Evolutionary conservation across 192 early-diverging fungal genomes (phyloP).

Genomic region (Coemansia sp.): DNA sequence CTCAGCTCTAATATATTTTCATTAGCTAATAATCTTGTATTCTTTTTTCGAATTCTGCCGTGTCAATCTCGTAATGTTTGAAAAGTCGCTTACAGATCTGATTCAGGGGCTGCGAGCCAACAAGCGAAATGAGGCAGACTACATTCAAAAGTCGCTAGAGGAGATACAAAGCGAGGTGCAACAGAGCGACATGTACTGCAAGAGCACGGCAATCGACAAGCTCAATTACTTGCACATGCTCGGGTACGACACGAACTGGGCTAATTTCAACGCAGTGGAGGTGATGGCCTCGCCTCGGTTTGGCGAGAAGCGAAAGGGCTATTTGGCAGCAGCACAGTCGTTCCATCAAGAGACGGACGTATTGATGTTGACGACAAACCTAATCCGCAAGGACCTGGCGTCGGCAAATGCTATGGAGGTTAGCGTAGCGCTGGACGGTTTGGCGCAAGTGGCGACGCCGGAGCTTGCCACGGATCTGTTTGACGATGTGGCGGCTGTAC

Average conservation of each 20-base stretch:
- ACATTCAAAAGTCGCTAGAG: conserved; percentile 82
- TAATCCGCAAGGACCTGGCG: conserved; percentile 96
- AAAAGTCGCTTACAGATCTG: conserved; percentile 85
- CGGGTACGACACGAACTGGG: conserved; percentile 98
- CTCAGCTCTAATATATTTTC: not conserved
- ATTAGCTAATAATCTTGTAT: not conserved
- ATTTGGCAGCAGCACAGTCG: conserved; percentile 86
- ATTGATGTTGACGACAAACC: conserved; percentile 94
- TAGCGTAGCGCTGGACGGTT: conserved; percentile 86
- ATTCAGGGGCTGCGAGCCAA: conserved; percentile 94
- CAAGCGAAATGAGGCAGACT: conserved; percentile 85
- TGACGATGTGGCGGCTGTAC: conserved; percentile 83
- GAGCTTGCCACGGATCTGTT: conserved; percentile 88
- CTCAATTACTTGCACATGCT: conserved; percentile 92
- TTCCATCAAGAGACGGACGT: conserved; percentile 95
- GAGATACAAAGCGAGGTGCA: conserved; percentile 91
- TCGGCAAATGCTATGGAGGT: conserved; percentile 84
- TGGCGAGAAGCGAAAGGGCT: conserved; percentile 86
- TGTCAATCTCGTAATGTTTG: conserved; percentile 60
- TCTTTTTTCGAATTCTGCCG: not conserved
- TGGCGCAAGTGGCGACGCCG: conserved; percentile 90
- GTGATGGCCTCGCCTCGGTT: conserved; percentile 93
- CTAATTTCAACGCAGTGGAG: conserved; percentile 94
- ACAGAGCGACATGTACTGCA: conserved; percentile 81
- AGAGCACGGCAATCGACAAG: conserved; percentile 89